Evolutionary conservation across 2,329 filamentous ascomycete genomes (phyloP), one percentile per base, ranked within the genome.

Genomic region (Hymenoscyphus salicellus): DNA sequence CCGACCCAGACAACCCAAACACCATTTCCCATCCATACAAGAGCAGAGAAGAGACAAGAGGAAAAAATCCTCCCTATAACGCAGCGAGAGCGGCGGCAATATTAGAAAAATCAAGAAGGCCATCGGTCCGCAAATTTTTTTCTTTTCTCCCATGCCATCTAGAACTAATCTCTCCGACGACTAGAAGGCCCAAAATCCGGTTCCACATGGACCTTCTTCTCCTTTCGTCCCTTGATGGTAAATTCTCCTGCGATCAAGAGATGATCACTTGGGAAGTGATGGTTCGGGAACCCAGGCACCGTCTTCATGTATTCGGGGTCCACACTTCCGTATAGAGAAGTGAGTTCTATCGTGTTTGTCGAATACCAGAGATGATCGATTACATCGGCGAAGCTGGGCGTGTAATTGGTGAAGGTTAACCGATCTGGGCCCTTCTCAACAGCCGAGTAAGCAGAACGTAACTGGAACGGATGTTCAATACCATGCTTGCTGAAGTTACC

Each of bases 361-460:
- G 93, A 93, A 79, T 96, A 99, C 93, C 93, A 98, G 73, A 99
- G 92, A 78, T 98, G 97, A 77, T 99, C 95, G 70, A 99, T 90
- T 64, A 96, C 91, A 67, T 93, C 93, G 60, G 87, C 86, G 79
- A 97, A 99, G n/a, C 88, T 87, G 0, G 95, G 93, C 16, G 93
- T 96, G 78, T 98, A 99, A 78, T 99, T 99, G 57, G 95, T 99
- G 77, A 97, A 99, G 4, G 88, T 87, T 72, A 98, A 81, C 75
- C 97, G 92, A 64, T 93, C 90, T 6, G 89, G 88, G 41, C 95
- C 87, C 74, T 94, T 90, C 68, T 89, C 89, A 61, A 96, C 89
- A 68, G 90, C 86, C 41, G 86, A 86, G 77, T 99, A 99, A 2
- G 93, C 89, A 26, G 95, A 97, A 74, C 95, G 92, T 70, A 99